Base-by-base conservation (phyloP, 495 filamentous ascomycete genomes). In the Neurospora intermedia region DNA sequence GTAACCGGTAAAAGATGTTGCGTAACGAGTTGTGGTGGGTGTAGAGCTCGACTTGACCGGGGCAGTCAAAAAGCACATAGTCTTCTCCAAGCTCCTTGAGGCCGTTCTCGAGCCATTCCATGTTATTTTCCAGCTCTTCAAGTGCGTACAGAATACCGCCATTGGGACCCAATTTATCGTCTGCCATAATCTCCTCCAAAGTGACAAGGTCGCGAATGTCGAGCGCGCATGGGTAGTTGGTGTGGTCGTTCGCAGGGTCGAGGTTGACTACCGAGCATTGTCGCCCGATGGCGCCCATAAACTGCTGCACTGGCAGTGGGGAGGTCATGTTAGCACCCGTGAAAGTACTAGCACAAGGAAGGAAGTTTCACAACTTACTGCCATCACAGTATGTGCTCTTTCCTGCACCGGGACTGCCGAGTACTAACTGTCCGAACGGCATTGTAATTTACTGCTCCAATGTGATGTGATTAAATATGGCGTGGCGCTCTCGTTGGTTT, bases 331-430 rank as follows among this genome's bases (percentile, higher is more conserved):
- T 69, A 74, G 77, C 71, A 10, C 40, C 23, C 0, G 2, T 31
- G 43, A n/a, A 69, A 23, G 16, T 46, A 20, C 16, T n/a, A 2
- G 0, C 13, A n/a, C 54, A 73, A 27, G 31, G 69, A 27, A 40
- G 45, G 18, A 9, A 38, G 62, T 48, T 23, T 13, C 42, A 39
- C 35, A 74, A 81, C 87, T 73, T 81, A 89, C 87, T 97, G 76
- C 96, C 96, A 88, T 97, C 92, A 86, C 94, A 97, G 81, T 96
- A 97, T 7, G 96, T 99, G 66, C 94, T 97, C 83, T 99, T 99
- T 20, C 96, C 96, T 35, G 94, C 89, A 74, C 96, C 96, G 9
- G 96, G 95, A 38, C 95, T 93, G 15, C 96, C 96, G 73, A 97
- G 91, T 15, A 98, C 91, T 35, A 99, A 88, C 83, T 96, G 91